Evolutionary conservation across 2,329 filamentous ascomycete genomes (phyloP).

Genomic region (Rugonectria rugulosa): DNA sequence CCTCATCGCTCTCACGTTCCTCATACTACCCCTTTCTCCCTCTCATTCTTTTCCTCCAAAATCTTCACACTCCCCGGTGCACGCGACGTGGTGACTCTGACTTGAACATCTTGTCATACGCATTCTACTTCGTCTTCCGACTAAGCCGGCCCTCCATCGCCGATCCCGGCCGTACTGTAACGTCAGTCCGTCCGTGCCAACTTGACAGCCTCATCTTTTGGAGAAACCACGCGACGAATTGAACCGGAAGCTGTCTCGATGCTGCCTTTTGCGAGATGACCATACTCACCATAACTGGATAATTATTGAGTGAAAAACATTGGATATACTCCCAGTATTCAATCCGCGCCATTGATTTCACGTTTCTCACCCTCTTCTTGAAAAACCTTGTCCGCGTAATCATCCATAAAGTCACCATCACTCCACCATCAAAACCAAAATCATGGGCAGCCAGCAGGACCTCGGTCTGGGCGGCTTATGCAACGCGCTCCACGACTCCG

Average conservation of each 20-base stretch:
- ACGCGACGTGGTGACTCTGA: no score
- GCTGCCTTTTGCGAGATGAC: no score
- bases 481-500: conserved; percentile 30
- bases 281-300: no score
- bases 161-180: neutral
- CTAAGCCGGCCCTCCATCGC: neutral
- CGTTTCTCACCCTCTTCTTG: no score
- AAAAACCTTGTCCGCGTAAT: no score
- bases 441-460: conserved; percentile 2
- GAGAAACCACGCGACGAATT: neutral
- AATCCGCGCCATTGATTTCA: no score
- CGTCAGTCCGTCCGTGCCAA: neutral
- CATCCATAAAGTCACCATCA: conserved; percentile 12
- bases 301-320: no score
- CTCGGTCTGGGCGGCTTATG: conserved; percentile 32
- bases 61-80: no score
- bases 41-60: neutral
- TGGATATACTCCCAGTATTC: no score
- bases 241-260: no score
- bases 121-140: neutral
- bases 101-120: neutral
- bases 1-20: no score
- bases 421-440: neutral
- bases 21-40: no score
- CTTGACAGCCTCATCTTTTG: neutral